Conservation (phyloP, 2,329 filamentous ascomycete genomes). For the Rutstroemia sp. region DNA sequence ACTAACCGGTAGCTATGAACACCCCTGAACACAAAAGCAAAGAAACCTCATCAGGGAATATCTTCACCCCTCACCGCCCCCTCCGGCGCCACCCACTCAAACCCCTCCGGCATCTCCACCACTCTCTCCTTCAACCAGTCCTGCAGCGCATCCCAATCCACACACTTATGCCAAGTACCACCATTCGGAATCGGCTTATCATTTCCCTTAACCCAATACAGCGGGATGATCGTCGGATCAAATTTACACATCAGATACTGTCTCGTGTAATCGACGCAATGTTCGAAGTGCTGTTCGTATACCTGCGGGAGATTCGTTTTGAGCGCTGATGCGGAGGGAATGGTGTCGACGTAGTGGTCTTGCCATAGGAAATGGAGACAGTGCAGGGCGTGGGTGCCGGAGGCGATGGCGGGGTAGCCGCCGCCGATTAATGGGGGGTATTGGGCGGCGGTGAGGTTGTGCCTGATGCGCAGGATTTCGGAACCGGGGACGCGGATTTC, state of each 20-base stretch:
- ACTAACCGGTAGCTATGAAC: too few species aligned
- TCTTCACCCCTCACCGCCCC: too few species aligned
- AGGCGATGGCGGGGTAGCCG: conserved; percentile 5
- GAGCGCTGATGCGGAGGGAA: neutral
- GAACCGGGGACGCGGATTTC: neutral
- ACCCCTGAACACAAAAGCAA: too few species aligned
- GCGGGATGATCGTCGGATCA: too few species aligned
- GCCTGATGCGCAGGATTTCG: neutral
- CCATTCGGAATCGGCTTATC: neutral
- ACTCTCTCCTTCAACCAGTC: conserved; percentile 3
- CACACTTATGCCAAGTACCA: neutral
- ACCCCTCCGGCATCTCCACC: conserved; percentile 7
- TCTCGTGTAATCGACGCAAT: conserved; percentile 1
- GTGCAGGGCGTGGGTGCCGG: conserved; percentile 5
- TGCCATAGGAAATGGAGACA: conserved; percentile 9
- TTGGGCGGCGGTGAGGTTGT: neutral
- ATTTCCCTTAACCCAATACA: too few species aligned
- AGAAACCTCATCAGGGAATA: too few species aligned
- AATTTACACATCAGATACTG: too few species aligned
- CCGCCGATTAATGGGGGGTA: neutral
- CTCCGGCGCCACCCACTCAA: conserved; percentile 1
- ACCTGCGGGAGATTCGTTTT: neutral
- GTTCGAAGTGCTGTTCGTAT: conserved; percentile 7
- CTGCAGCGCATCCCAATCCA: conserved; percentile 5
- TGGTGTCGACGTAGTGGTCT: neutral